These are phyloP conservation scores for Marvania coccoides DNA, from an alignment of 139 green algal species.

Conservation along the genomic window DNA sequence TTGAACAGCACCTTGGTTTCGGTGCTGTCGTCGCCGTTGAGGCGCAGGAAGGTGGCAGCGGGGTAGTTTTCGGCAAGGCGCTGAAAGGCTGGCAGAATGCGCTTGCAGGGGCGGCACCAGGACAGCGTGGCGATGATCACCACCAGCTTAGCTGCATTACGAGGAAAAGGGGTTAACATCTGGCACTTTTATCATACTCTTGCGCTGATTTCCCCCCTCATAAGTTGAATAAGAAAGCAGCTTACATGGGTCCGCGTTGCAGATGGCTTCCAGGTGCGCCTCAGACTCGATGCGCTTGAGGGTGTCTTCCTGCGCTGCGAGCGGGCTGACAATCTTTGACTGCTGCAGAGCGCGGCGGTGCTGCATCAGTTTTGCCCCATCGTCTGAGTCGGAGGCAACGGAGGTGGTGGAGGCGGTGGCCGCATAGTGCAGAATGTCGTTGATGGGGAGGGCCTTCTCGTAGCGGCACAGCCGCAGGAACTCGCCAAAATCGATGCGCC, in stretches of 20 bases:
- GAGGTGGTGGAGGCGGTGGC: too few relatives aligned
- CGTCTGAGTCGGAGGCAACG: too few relatives aligned
- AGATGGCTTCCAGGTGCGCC: too few relatives aligned
- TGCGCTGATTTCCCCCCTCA: not conserved
- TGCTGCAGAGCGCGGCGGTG: not conserved
- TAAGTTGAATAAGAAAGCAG: not conserved
- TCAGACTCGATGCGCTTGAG: not conserved
- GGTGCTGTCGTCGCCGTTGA: slow-evolving; percentile 43
- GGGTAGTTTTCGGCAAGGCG: slow-evolving; percentile 35
- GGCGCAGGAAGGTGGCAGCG: slow-evolving; percentile 36
- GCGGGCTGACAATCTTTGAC: not conserved
- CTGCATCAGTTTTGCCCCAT: too few relatives aligned
- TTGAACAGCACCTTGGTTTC: slow-evolving; percentile 46
- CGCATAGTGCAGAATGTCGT: not conserved
- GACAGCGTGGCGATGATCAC: slow-evolving; percentile 35
- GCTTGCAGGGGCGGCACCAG: slow-evolving; percentile 46
- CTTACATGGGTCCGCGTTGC: too few relatives aligned
- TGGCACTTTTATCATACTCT: not conserved
- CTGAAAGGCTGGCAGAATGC: slow-evolving; percentile 22
- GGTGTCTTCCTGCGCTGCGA: not conserved
- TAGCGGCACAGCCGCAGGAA: slow-evolving; percentile 54
- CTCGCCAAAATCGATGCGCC: slow-evolving; percentile 45
- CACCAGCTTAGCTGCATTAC: slow-evolving; percentile 25
- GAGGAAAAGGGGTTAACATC: not conserved
- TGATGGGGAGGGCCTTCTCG: slow-evolving; percentile 38